phyloP scores from a whole-genome alignment of 495 filamentous ascomycete species.

The Pyrenula aspistea region DNA sequence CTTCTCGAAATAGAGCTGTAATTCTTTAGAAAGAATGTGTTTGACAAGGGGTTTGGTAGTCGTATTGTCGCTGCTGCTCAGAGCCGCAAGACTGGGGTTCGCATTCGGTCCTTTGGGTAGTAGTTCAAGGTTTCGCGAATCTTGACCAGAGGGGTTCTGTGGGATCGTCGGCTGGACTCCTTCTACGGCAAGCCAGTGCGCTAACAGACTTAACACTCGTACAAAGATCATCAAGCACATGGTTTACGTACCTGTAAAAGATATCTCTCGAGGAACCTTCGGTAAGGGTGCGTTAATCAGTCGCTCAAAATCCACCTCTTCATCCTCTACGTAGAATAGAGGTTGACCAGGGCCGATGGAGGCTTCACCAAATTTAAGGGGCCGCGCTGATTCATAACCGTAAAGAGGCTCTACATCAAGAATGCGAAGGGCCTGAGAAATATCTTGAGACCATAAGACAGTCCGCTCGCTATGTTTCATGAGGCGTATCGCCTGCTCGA shows the following conservation, averaged over 20 bases:
- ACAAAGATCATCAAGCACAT: not conserved
- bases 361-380: slow-evolving; percentile 84
- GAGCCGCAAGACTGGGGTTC: slow-evolving; percentile 67
- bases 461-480: slow-evolving; percentile 85
- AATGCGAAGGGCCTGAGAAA: slow-evolving; percentile 68
- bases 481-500: slow-evolving; percentile 86
- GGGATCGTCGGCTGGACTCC: slow-evolving; percentile 92
- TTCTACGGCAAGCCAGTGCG: slow-evolving; percentile 92
- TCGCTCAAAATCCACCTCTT: slow-evolving; percentile 98
- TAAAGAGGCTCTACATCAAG: slow-evolving; percentile 91
- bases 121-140: slow-evolving; percentile 69
- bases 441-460: slow-evolving; percentile 70
- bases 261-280: slow-evolving; percentile 86
- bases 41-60: slow-evolving; percentile 83
- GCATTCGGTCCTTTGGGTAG: slow-evolving; percentile 80
- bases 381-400: slow-evolving; percentile 82
- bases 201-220: slow-evolving; percentile 27
- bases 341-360: slow-evolving; percentile 90
- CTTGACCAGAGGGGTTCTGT: slow-evolving; percentile 81
- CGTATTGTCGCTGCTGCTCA: slow-evolving; percentile 71
- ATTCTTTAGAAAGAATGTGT: slow-evolving; percentile 86
- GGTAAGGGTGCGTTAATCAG: slow-evolving; percentile 91
- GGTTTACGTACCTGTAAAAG: slow-evolving; percentile 61
- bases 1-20: slow-evolving; percentile 94
- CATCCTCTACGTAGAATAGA: slow-evolving; percentile 94